Evolutionary conservation across 2,329 filamentous ascomycete genomes (phyloP), one percentile per base, ranked within the genome.

Genomic region (Fragosphaeria purpurea): DNA sequence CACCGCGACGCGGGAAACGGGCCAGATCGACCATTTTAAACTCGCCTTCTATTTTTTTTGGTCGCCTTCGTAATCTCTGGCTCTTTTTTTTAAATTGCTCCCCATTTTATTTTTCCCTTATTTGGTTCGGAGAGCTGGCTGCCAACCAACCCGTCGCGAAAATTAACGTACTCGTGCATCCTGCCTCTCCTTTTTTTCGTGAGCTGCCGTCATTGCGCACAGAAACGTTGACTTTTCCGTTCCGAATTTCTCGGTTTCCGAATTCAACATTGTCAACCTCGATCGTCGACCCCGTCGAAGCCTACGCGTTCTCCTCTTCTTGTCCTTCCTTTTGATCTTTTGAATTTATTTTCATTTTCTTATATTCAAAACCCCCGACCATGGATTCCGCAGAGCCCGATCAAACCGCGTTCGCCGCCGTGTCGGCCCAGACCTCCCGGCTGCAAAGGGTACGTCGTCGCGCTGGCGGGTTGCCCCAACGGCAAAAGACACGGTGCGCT

Each of bases 351-450:
- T n/a, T 37, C 37, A 30, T 22, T n/a, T 13, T 22, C 11, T 30
- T 33, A 10, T 7, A 11, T 31, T 44, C 32, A 30, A 31, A 22
- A 34, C 22, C 33, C 42, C 9, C 42, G 55, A 56, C 55, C 42
- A 95, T 95, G 90, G 88, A 96, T 73, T 82, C 82, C 62, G 78
- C 83, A 55, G 88, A 95, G 73, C 84, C 88, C 56, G 88, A 95
- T 46, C 81, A 86, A 72, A 95, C 88, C 69, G 88, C 90, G 71
- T 96, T 95, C 72, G 86, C 85, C 64, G 86, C 88, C 57, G 88
- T 96, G 64, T 86, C 82, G 61, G 82, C 86, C 65, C 91, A 96
- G 62, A 95, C 89, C 22, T 85, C 82, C 48, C 83, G 76, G 64
- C 70, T 86, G 59, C 77, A 82, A 69, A 78, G 83, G 70, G 86